These are phyloP conservation scores for Fusarium agapanthi DNA, from an alignment of 2,329 filamentous ascomycete genomes.

Conservation along the genomic window DNA sequence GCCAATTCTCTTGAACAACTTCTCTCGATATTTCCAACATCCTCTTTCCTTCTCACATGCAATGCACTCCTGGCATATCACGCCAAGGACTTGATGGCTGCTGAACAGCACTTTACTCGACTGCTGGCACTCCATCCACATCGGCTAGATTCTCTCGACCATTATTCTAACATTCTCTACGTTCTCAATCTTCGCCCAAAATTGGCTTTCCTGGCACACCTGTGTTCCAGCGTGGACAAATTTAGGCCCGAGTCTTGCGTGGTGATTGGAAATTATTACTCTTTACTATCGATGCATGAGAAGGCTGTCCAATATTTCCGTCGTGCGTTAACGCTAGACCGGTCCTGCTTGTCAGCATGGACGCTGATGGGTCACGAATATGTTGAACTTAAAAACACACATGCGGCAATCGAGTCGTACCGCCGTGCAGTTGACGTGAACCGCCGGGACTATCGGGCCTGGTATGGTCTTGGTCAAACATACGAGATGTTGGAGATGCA, in stretches of 20 bases:
- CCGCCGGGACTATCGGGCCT: constrained; percentile 93
- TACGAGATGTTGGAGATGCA: constrained; percentile 99
- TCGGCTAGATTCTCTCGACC: constrained; percentile 88
- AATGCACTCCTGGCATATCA: constrained; percentile 90
- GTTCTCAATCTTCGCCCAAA: constrained; percentile 90
- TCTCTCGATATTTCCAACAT: constrained; percentile 83
- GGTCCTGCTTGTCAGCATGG: constrained; percentile 93
- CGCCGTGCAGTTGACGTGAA: constrained; percentile 95
- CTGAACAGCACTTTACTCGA: constrained; percentile 76
- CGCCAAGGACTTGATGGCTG: constrained; percentile 78
- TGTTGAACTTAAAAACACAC: constrained; percentile 97
- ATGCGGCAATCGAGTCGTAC: constrained; percentile 97
- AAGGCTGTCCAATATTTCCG: constrained; percentile 99
- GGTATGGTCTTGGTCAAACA: constrained; percentile 96
- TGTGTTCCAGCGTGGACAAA: constrained; percentile 91
- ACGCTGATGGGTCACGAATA: constrained; percentile 99
- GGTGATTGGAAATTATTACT: constrained; percentile 97
- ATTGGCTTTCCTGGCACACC: constrained; percentile 88
- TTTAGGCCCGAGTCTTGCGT: constrained; percentile 97
- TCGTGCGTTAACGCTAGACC: constrained; percentile 87
- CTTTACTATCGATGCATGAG: constrained; percentile 91
- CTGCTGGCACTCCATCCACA: constrained; percentile 78
- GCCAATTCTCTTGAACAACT: constrained; percentile 81
- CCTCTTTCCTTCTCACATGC: constrained; percentile 90
- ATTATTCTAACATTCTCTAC: constrained; percentile 97